A percentile compares a stretch with the other conserved stretches of the same genome.
Evolutionary conservation across 495 filamentous ascomycete species (phyloP).

Genomic region (Apiosordaria backusii): DNA sequence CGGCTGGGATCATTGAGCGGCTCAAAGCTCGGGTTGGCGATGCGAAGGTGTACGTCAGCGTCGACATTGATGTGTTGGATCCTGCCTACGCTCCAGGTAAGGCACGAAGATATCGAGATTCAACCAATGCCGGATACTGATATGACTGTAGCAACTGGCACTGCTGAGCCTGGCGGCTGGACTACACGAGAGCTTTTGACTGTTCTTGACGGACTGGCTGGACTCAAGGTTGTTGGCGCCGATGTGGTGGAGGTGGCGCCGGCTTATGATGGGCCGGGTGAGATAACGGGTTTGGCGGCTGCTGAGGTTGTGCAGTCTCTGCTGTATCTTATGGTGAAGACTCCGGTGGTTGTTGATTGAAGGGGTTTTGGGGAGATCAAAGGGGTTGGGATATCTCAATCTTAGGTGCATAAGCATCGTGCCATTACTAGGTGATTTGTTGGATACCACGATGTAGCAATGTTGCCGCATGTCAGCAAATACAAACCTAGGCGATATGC

Average conservation of each 20-base stretch:
- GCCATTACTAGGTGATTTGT: no score
- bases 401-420: background rate
- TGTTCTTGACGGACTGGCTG: conserved; percentile 51
- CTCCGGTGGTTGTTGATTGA: conserved; percentile 20
- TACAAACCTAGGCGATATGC: no score
- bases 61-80: conserved; percentile 87
- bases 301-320: conserved; percentile 42
- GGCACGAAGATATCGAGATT: no score
- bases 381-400: background rate
- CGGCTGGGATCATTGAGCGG: conserved; percentile 66
- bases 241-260: conserved; percentile 78
- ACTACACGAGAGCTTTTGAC: conserved; percentile 63
- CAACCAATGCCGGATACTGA: conserved; percentile 30
- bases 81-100: conserved; percentile 56
- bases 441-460: no score
- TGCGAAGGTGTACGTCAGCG: conserved; percentile 75
- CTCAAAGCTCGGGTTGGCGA: conserved; percentile 72
- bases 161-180: conserved; percentile 86
- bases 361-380: no score
- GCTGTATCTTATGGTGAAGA: conserved; percentile 38
- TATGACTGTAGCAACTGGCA: conserved; percentile 69
- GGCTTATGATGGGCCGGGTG: conserved; percentile 65
- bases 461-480: no score
- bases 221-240: conserved; percentile 71
- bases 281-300: conserved; percentile 66